phyloP scores from a whole-genome alignment of 2,329 filamentous ascomycete species.

The Trichoderma guizhouense region DNA sequence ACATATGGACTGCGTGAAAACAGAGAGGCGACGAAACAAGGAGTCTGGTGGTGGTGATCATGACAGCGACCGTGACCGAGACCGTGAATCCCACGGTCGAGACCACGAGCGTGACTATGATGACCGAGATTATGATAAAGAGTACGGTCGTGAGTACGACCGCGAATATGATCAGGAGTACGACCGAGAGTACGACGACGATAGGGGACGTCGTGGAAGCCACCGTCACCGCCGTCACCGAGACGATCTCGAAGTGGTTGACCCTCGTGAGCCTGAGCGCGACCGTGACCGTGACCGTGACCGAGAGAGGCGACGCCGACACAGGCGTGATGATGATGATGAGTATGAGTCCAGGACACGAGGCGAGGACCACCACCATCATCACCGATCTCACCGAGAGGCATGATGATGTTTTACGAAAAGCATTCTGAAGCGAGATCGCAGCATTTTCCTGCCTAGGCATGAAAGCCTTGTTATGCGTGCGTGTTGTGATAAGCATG shows the following conservation, averaged over 20 bases:
- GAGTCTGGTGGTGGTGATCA: slow-evolving; percentile 26
- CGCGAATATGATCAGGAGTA: slow-evolving; percentile 23
- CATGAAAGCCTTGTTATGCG: neutral
- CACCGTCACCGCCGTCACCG: slow-evolving; percentile 21
- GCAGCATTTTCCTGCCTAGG: neutral
- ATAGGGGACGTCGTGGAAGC: slow-evolving; percentile 13
- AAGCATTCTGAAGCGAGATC: neutral
- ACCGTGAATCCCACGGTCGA: slow-evolving; percentile 11
- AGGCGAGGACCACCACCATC: slow-evolving; percentile 21
- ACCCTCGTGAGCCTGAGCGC: slow-evolving; percentile 38
- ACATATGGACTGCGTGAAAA: neutral
- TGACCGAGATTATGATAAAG: slow-evolving; percentile 22
- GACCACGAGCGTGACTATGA: slow-evolving; percentile 24
- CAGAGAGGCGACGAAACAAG: slow-evolving; percentile 33
- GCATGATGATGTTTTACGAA: neutral
- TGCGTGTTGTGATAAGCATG: neutral
- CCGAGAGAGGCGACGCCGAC: slow-evolving; percentile 24
- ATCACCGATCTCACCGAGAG: slow-evolving; percentile 25
- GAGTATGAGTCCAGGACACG: slow-evolving; percentile 20
- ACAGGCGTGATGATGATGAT: slow-evolving; percentile 24
- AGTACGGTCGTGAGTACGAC: slow-evolving; percentile 24
- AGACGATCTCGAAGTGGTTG: slow-evolving; percentile 28
- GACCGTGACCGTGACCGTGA: slow-evolving; percentile 29
- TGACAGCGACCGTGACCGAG: slow-evolving; percentile 24
- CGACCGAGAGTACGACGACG: slow-evolving; percentile 15